Conservation (phyloP, 208 protist genomes). For the Trypanosoma avium region DNA sequence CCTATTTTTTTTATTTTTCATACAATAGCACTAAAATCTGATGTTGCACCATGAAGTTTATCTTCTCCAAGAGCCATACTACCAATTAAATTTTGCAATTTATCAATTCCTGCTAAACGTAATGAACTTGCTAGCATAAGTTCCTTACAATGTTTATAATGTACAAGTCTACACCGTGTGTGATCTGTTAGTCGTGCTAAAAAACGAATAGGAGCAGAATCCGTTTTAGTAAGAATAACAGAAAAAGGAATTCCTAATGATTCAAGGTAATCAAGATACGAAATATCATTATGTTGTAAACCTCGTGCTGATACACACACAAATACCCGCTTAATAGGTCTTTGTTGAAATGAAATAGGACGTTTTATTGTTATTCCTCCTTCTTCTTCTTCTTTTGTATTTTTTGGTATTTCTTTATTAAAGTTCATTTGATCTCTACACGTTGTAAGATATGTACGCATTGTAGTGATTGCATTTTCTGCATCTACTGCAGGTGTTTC, state of each 20-base stretch:
- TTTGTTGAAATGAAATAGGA: conserved; percentile 15
- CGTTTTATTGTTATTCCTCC: not conserved
- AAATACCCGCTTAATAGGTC: conserved; percentile 77
- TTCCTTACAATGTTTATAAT: conserved; percentile 85
- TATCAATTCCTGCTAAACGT: conserved; percentile 82
- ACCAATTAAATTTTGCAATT: conserved; percentile 80
- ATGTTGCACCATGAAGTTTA: conserved; percentile 44
- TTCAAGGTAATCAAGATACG: conserved; percentile 76
- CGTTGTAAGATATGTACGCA: conserved; percentile 62
- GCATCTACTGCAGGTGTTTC: conserved; percentile 58
- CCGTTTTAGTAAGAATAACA: conserved; percentile 88
- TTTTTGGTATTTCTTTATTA: too few species aligned
- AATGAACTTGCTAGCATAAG: conserved; percentile 81
- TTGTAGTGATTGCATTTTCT: conserved; percentile 65
- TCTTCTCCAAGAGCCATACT: conserved; percentile 52
- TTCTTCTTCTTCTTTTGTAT: not conserved
- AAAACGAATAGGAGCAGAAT: conserved; percentile 79
- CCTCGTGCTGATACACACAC: conserved; percentile 77
- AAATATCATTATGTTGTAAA: conserved; percentile 72
- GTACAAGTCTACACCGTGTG: conserved; percentile 77
- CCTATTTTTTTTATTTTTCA: conserved; percentile 26
- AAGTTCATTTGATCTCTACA: not conserved
- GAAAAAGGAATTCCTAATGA: conserved; percentile 64
- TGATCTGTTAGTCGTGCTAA: conserved; percentile 80
- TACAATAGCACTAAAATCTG: conserved; percentile 80